phyloP scores from a whole-genome alignment of 73 alveolate species.

The Tetrahymena thermophila region DNA sequence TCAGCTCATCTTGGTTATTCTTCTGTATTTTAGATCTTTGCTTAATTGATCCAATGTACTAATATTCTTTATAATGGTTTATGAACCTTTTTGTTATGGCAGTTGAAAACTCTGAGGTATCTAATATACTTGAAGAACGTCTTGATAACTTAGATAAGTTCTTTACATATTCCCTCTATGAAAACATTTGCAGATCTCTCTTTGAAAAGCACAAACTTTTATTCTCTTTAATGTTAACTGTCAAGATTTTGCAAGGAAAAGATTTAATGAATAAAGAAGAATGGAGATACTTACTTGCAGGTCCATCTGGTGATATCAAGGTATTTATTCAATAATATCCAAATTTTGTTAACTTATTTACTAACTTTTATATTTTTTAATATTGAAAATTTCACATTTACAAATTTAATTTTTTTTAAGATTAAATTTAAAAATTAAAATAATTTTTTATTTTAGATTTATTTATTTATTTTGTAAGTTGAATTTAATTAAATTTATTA shows the following conservation, averaged over 20 bases:
- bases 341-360: too few relatives aligned
- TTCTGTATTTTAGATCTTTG: constrained; percentile 66
- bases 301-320: constrained; percentile 88
- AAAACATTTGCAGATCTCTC: constrained; percentile 87
- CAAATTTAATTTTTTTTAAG: too few relatives aligned
- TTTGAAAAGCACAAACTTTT: constrained; percentile 95
- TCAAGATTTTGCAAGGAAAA: constrained; percentile 66
- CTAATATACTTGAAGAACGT: constrained; percentile 45
- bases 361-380: too few relatives aligned
- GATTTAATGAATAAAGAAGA: constrained; percentile 27
- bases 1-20: constrained; percentile 67
- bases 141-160: constrained; percentile 52
- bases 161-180: constrained; percentile 57
- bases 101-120: constrained; percentile 16
- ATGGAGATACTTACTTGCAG: constrained; percentile 83
- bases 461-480: too few relatives aligned
- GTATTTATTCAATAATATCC: constrained; percentile 24
- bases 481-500: too few relatives aligned
- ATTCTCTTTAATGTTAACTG: constrained; percentile 76
- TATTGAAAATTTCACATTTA: too few relatives aligned
- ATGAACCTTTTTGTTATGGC: constrained; percentile 51
- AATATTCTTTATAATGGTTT: constrained; percentile 77
- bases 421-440: too few relatives aligned
- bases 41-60: constrained; percentile 74
- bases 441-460: too few relatives aligned